Base-by-base conservation (phyloP, 768 basidiomycete species). In the Mycena pura region DNA sequence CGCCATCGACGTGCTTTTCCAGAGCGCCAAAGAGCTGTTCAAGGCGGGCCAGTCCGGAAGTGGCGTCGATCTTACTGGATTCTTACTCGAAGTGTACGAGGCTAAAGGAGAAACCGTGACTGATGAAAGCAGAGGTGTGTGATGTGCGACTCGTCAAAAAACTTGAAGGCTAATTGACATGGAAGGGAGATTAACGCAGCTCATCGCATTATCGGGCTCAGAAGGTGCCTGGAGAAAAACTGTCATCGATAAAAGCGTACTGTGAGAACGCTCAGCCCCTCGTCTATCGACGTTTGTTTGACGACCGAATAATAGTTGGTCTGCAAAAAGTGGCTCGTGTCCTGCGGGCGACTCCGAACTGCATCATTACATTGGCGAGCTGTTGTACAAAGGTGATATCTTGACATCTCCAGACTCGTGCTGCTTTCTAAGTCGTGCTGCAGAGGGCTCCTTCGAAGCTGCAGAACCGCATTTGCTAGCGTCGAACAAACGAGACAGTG, bases 1-100 rank as follows among this genome's bases (percentile, higher is more conserved):
- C 14, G 96, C 97, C 17, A 91, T 95, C 74, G 91, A 96, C 73
- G 91, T 99, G 5, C 86, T 98, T 48, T 98, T 97, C 76, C 91
- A 95, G 69, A 90, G 89, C 41, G 89, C 95, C 2, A 83, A 91
- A 50, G 93, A 95, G 71, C 81, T 99, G 27, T 78, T 98, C 66
- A 98, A 98, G 80, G 83, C 83, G 14, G 91, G 90, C 8, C 93
- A 99, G 72, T 81, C 86, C 9, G 96, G 96, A 3, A 95, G 93
- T 69, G 97, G 96, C 5, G 88, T 88, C 2, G 97, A 99, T 82
- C 82, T 99, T 24, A 79, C 87, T 0, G 76, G 80, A 39, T 93
- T 93, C 68, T 70, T 99, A 73, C 72, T 98, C 61, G 92, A 95
- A 46, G 90, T 93, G 4, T 96, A 94, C 71, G 88, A 93, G 47